phyloP scores from a whole-genome alignment of 345 rosid genomes.

The Boechera stricta region DNA sequence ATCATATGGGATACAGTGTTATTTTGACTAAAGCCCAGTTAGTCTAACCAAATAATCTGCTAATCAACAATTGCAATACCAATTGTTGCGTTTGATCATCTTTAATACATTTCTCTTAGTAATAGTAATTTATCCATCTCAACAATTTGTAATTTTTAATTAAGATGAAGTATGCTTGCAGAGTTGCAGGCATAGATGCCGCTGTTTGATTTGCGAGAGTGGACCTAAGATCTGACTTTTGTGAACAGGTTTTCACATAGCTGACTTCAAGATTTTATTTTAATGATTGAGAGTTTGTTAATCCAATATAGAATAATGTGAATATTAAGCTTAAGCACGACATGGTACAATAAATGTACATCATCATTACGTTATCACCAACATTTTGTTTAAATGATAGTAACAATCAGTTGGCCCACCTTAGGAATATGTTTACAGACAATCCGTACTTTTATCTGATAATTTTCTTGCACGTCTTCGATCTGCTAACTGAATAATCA shows the following conservation, averaged over 20 bases:
- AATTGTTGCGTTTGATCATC: no score
- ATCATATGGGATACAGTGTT: no score
- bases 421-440: not conserved
- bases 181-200: not conserved
- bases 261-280: not conserved
- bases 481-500: not conserved
- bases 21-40: no score
- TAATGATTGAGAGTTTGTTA: not conserved
- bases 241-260: not conserved
- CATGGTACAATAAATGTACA: not conserved
- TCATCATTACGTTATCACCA: slow-evolving; percentile 2
- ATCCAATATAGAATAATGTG: not conserved
- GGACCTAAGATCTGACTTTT: slow-evolving; percentile 2
- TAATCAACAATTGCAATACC: no score
- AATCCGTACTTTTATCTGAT: not conserved
- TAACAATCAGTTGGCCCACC: slow-evolving; percentile 18
- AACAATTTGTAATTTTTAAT: no score
- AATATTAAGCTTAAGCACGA: slow-evolving; percentile 22
- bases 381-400: not conserved
- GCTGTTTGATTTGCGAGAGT: not conserved
- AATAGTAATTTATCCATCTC: no score
- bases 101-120: no score
- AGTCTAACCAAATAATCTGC: no score
- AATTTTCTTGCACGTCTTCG: slow-evolving; percentile 26
- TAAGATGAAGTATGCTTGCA: no score